A percentile compares a stretch with the other conserved stretches of the same genome.
phyloP scores from a whole-genome alignment of 169 alveolate genomes.

The Plasmodium coatneyi region DNA sequence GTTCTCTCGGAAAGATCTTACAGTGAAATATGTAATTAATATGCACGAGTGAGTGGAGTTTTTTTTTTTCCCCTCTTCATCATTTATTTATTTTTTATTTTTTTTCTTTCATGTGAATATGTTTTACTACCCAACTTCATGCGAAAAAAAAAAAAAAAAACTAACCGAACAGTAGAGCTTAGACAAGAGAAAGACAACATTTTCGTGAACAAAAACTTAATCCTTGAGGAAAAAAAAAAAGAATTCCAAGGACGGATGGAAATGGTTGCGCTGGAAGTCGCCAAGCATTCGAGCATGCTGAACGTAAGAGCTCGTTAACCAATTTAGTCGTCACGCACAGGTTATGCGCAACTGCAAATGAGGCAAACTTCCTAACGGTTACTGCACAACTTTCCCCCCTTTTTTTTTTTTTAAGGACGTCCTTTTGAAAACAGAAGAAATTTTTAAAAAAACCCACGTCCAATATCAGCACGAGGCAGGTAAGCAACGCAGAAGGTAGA shows the following conservation, averaged over 20 bases:
- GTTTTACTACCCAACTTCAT: background rate
- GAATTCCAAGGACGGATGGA: conserved; percentile 34
- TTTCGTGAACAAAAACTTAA: conserved; percentile 24
- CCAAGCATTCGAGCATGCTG: conserved; percentile 52
- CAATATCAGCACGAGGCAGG: conserved; percentile 59
- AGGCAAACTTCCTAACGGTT: background rate
- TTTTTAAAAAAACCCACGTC: conserved; percentile 67
- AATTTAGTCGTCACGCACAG: background rate
- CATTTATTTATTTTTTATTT: background rate
- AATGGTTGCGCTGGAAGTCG: conserved; percentile 23
- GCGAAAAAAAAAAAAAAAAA: conserved; percentile 14
- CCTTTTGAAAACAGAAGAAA: conserved; percentile 18
- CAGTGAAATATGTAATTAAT: conserved; percentile 66
- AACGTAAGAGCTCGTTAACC: conserved; percentile 19
- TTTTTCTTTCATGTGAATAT: background rate
- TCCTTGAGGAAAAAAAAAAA: conserved; percentile 39
- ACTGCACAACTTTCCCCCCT: background rate
- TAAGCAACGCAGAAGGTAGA: background rate
- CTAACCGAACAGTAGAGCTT: conserved; percentile 41
- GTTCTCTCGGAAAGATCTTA: conserved; percentile 53
- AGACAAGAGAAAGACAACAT: conserved; percentile 52
- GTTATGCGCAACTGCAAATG: background rate
- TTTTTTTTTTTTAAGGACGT: conserved; percentile 16
- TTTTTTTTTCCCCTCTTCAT: background rate
- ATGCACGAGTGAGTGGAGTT: background rate